These are phyloP conservation scores for Monosporascus sp. DNA, from an alignment of 2,329 filamentous ascomycete species.

Conservation along the genomic window DNA sequence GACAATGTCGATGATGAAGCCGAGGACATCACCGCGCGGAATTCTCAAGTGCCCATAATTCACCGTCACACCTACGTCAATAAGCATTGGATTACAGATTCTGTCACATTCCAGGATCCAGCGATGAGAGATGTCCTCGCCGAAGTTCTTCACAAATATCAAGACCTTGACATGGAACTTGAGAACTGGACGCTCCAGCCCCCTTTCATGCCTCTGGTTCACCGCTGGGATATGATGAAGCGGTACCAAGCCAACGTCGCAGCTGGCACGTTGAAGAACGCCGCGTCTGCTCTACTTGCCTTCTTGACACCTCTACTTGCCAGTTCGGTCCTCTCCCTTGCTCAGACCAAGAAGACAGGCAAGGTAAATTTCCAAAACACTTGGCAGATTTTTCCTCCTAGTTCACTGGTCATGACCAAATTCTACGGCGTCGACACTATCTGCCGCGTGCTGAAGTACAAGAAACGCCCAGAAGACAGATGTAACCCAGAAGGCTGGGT, in stretches of 20 bases:
- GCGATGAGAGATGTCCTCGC: constrained; percentile 25
- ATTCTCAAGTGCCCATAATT: constrained; percentile 24
- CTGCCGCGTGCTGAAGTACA: constrained; percentile 28
- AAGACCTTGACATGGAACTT: constrained; percentile 28
- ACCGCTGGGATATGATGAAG: constrained; percentile 28
- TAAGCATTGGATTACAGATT: constrained; percentile 26
- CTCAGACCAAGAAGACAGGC: constrained; percentile 22
- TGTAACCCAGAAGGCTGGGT: constrained; percentile 15
- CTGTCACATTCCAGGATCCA: constrained; percentile 27
- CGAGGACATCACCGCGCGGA: constrained; percentile 16
- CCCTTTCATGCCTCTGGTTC: constrained; percentile 30
- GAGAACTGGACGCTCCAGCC: constrained; percentile 27
- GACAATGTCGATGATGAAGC: constrained; percentile 23
- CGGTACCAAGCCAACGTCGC: constrained; percentile 3
- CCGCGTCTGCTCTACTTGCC: constrained; percentile 16
- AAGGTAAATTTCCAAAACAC: constrained; percentile 25
- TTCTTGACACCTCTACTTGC: constrained; percentile 28
- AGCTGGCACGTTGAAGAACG: constrained; percentile 4
- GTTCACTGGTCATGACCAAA: constrained; percentile 25
- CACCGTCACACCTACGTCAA: constrained; percentile 23
- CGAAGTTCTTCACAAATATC: constrained; percentile 26
- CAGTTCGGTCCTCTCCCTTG: constrained; percentile 19
- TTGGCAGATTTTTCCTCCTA: constrained; percentile 32
- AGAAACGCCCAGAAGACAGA: constrained; percentile 2
- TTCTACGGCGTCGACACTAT: constrained; percentile 31